Evolutionary conservation across 2,329 filamentous ascomycete genomes (phyloP), one percentile per base, ranked within the genome.

Genomic region (Calonectria fujianensis): DNA sequence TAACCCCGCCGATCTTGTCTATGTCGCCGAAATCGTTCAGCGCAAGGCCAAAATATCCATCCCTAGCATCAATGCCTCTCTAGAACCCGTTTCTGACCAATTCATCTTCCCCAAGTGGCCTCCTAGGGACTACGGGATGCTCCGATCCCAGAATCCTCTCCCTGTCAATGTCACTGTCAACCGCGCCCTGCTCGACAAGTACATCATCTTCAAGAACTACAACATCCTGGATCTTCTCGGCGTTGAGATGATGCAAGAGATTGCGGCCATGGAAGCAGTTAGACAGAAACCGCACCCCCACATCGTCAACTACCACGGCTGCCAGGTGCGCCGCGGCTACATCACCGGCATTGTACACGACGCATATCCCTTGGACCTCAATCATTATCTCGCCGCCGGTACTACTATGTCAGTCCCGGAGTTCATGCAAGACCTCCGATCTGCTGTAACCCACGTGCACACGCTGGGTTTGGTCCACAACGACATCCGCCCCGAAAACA

Each of bases 251-350:
- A 57, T 75, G 32, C 70, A 79, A 35, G 80, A 82, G 70, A 74
- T 76, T 20, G 45, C 73, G 39, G 68, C 65, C n/a, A 72, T 79
- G 73, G 78, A 81, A 65, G 51, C 72, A 5, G 57, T 80, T 3
- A 6, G 39, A 37, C 57, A 67, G 31, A 70, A 80, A 7, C 79
- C 79, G 10, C 82, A 84, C 67, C 82, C 80, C 13, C 79, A 80
- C 69, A 80, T 83, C 45, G 64, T 83, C 57, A 18, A 75, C 4
- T 83, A 83, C 67, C 71, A 81, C 51, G 81, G 82, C 48, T 83
- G 81, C 76, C 77, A 70, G 9, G 78, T 82, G 7, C 54, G 76
- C 10, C 76, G 76, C 24, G 80, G 78, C 51, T 70, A 72, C 16
- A 80, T 83, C 64, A 81, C 77, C 1, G 79, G 75, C 20, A 57